Percentiles rank a stretch among this genome's conserved stretches.
These are phyloP conservation scores for Starmerella asiatica DNA, from an alignment of 805 yeast genomes.

Conservation along the genomic window DNA sequence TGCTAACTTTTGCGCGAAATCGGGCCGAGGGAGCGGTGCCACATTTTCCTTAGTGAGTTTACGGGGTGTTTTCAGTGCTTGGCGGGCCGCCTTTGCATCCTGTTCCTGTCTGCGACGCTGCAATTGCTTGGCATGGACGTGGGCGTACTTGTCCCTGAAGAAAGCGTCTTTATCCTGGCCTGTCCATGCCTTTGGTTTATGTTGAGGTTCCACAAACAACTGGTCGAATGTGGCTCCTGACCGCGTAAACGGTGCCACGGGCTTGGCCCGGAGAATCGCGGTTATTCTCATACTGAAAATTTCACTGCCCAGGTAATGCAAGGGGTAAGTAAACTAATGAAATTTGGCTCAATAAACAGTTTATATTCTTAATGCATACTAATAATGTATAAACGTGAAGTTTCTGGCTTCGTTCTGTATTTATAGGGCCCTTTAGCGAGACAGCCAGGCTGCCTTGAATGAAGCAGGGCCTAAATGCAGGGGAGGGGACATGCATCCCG, in stretches of 20 bases:
- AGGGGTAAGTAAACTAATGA: no score
- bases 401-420: no score
- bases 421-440: no score
- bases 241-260: slow-evolving; percentile 14
- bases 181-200: slow-evolving; percentile 52
- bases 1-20: slow-evolving; percentile 9
- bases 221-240: slow-evolving; percentile 14
- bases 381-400: no score
- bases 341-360: no score
- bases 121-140: slow-evolving; percentile 44
- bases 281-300: no score
- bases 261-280: not conserved
- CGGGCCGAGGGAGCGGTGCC: slow-evolving; percentile 10
- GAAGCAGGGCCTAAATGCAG: no score
- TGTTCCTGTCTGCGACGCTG: slow-evolving; percentile 17
- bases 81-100: slow-evolving; percentile 17
- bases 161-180: slow-evolving; percentile 49
- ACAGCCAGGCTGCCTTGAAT: no score
- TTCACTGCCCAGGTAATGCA: no score
- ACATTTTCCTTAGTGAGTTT: not conserved
- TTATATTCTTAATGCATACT: no score
- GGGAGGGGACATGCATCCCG: no score
- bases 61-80: no score
- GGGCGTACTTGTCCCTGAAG: slow-evolving; percentile 51
- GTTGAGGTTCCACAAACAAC: slow-evolving; percentile 18